Evolutionary conservation across 75 land plant genomes (phyloP), one percentile per base, ranked within the genome.

Genomic region (Picea sitchensis): DNA sequence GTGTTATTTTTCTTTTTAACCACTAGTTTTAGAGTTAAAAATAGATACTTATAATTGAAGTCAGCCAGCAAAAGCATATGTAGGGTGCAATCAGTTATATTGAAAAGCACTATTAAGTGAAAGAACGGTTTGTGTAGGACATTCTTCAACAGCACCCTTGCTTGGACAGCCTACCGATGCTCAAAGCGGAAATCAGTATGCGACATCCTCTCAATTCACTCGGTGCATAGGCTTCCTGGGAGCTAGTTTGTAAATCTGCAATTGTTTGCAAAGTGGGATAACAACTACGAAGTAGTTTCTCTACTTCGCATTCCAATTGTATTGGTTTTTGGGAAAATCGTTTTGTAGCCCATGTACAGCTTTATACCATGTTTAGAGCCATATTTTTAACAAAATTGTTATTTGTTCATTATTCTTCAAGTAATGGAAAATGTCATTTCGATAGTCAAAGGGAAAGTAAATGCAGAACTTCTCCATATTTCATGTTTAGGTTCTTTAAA

Each of bases 111-210:
- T n/a, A n/a, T n/a, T n/a, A n/a, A n/a, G n/a, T n/a, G n/a, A n/a
- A 51, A 51, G 54, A 51, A 51, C 8, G 9, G 8, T 51, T 51
- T 51, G 54, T 88, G 85, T 92, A 96, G 99, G 90, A 88, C 76
- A 59, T 96, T 61, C 85, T 96, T 56, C 21, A 84, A 18, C 31
- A 59, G 38, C 82, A 86, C 65, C 80, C 76, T 75, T 85, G 88
- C 54, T 82, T 94, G 65, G 88, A 88, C 56, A 80, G 79, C 26
- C 81, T 87, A 63, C 88, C 95, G 18, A 82, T 69, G 77, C 79
- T 96, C 26, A 96, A 92, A 86, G 88, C 84, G 3, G 99, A 96
- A 82, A 91, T 96, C 51, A 92, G 96, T 86, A 94, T 94, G 88
- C 80, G 99, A n/a, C 93, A 91, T 58, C 92, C 91, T 17, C 88